Evolutionary conservation across 2,329 filamentous ascomycete genomes (phyloP).

Genomic region (Exophiala phaeomuriformis): DNA sequence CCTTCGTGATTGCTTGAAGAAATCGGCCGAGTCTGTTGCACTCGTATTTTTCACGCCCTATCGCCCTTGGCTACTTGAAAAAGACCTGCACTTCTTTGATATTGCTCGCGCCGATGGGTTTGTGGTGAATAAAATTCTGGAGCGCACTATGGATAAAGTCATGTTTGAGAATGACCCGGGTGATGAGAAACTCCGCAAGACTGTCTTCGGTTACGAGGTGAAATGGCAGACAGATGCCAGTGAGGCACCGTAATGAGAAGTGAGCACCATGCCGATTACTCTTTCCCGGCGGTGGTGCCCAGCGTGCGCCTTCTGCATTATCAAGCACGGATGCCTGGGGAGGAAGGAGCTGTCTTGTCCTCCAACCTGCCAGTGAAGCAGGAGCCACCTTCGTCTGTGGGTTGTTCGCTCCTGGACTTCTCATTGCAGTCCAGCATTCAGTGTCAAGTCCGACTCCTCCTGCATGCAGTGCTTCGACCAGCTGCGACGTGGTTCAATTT

Average conservation of each 20-base stretch:
- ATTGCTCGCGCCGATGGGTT: slow-evolving; percentile 64
- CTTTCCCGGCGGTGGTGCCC: not conserved
- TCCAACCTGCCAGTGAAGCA: too few relatives aligned
- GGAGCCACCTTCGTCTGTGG: too few relatives aligned
- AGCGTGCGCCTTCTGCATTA: not conserved
- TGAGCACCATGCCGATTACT: not conserved
- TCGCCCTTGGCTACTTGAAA: slow-evolving; percentile 77
- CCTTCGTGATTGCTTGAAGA: slow-evolving; percentile 59
- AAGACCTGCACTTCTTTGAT: slow-evolving; percentile 82
- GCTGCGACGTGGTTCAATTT: too few relatives aligned
- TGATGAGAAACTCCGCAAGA: slow-evolving; percentile 71
- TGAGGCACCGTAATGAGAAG: not conserved
- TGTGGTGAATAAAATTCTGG: slow-evolving; percentile 68
- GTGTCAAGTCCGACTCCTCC: too few relatives aligned
- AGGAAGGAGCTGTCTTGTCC: too few relatives aligned
- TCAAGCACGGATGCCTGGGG: too few relatives aligned
- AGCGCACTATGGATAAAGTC: slow-evolving; percentile 74
- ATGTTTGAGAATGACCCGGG: slow-evolving; percentile 87
- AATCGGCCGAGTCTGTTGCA: slow-evolving; percentile 51
- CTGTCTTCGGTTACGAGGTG: slow-evolving; percentile 71
- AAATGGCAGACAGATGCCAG: slow-evolving; percentile 45
- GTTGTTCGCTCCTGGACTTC: too few relatives aligned
- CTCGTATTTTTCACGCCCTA: slow-evolving; percentile 94
- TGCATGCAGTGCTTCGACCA: too few relatives aligned
- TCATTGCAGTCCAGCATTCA: too few relatives aligned